Conservation (phyloP, 2,329 filamentous ascomycete species). For the Monilinia vaccinii-corymbosi region DNA sequence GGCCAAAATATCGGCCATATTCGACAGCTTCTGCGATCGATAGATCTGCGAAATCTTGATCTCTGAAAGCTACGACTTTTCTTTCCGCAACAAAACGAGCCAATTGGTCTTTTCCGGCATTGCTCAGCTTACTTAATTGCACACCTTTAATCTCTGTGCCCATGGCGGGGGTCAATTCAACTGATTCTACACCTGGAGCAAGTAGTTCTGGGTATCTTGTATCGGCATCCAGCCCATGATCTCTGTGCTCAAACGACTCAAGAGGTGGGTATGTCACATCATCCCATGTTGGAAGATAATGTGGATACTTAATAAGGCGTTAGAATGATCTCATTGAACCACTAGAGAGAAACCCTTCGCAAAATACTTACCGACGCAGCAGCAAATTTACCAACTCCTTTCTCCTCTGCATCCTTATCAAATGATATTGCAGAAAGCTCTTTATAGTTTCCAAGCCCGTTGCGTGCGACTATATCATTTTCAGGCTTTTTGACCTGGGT, state of each 20-base stretch:
- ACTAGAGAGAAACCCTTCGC: neutral
- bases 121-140: slow-evolving; percentile 58
- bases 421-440: slow-evolving; percentile 27
- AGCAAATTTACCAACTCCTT: slow-evolving; percentile 22
- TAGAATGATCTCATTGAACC: neutral
- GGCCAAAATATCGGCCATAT: slow-evolving; percentile 67
- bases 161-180: slow-evolving; percentile 62
- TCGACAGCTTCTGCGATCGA: slow-evolving; percentile 61
- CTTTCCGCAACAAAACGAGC: slow-evolving; percentile 66
- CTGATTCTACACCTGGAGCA: slow-evolving; percentile 39
- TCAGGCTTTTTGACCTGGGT: slow-evolving; percentile 8
- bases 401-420: slow-evolving; percentile 24
- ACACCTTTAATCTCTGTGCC: slow-evolving; percentile 64
- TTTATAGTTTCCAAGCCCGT: slow-evolving; percentile 23
- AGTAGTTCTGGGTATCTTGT: slow-evolving; percentile 60
- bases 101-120: slow-evolving; percentile 66
- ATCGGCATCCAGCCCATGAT: slow-evolving; percentile 70
- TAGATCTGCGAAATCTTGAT: slow-evolving; percentile 63
- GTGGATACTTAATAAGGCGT: slow-evolving; percentile 4
- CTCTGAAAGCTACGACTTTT: slow-evolving; percentile 70
- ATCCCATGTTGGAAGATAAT: slow-evolving; percentile 64
- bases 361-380: slow-evolving; percentile 23
- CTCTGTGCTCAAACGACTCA: slow-evolving; percentile 60
- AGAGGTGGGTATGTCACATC: slow-evolving; percentile 57
- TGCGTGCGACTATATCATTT: slow-evolving; percentile 18